Conservation (phyloP, 306 rosid genomes). For the Phaseolus lunatus region DNA sequence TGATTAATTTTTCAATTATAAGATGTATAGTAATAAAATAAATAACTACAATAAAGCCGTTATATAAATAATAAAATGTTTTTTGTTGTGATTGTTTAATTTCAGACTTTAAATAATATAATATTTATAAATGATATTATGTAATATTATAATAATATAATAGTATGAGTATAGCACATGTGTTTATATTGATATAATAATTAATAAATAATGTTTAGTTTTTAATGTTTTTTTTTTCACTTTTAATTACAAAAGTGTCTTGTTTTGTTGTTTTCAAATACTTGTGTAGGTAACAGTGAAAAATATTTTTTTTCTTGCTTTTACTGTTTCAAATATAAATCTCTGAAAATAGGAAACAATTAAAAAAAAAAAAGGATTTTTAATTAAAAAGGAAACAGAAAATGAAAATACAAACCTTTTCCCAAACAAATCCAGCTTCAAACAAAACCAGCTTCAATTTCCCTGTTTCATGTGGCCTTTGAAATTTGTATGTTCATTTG, state of each 20-base stretch:
- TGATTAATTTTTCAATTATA: not conserved
- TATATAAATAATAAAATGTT: not conserved
- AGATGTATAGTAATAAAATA: not conserved
- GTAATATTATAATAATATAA: not conserved
- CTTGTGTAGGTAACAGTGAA: not conserved
- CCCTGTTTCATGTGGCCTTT: slow-evolving; percentile 30
- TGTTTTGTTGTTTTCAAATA: not conserved
- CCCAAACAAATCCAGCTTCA: too few relatives aligned
- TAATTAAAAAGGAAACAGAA: not conserved
- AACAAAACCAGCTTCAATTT: not conserved
- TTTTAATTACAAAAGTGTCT: not conserved
- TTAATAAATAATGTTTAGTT: not conserved
- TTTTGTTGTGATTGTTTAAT: not conserved
- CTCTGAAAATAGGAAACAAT: not conserved
- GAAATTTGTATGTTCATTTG: not conserved
- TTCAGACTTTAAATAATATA: not conserved
- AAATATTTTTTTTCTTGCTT: not conserved
- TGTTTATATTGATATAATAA: not conserved
- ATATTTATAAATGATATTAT: not conserved
- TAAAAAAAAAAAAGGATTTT: not conserved
- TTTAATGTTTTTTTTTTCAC: not conserved
- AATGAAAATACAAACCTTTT: not conserved
- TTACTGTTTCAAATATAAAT: not conserved
- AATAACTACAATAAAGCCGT: not conserved
- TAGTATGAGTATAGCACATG: not conserved